Base-by-base conservation (phyloP, 169 alveolate species). In the Cryptosporidium bovis region DNA sequence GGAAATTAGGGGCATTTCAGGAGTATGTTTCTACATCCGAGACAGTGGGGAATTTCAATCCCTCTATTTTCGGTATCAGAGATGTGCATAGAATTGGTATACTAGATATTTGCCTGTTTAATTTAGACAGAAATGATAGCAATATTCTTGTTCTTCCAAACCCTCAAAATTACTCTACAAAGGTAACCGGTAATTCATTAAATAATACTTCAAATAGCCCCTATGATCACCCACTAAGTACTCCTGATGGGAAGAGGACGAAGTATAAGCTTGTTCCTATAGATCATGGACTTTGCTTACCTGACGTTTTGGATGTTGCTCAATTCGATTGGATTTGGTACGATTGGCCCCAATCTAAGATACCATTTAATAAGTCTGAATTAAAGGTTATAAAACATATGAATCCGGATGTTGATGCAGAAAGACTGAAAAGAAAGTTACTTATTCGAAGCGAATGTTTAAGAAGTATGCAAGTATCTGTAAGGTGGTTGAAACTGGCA, bases 71-170 rank as follows among this genome's bases (percentile, higher is more conserved):
- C 92, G 83, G 97, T n/a, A 93, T 94, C 18, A 95, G 96, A 53
- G 99, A 97, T 92, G 99, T 97, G 24, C 99, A 97, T 71, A 96
- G 97, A 66, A 97, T 98, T 44, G 98, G 96, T 13, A 95, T 98
- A 64, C 93, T 98, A 51, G 99, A 98, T 91, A 92, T 98, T 27
- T 93, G 99, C 62, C 96, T 98, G n/a, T 91, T 96, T 83, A 98
- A 98, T 87, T 94, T 98, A 66, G 99, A 98, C 91, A 91, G 99
- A 77, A 98, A 98, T 91, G 99, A 98, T 89, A 97, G 97, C 50
- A 98, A 98, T 85, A 97, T 98, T 56, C 93, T 98, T 65, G 99
- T 97, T 53, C 91, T 94, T 12, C 92, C 92, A 82, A 92, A 91
- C 29, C 64, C 67, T 7, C 89, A 87, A 64, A 91, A 82, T 67